Percentiles rank a stretch among this genome's conserved stretches.
phyloP scores from a whole-genome alignment of 441 rosid genomes.

The Populus hybrid region DNA sequence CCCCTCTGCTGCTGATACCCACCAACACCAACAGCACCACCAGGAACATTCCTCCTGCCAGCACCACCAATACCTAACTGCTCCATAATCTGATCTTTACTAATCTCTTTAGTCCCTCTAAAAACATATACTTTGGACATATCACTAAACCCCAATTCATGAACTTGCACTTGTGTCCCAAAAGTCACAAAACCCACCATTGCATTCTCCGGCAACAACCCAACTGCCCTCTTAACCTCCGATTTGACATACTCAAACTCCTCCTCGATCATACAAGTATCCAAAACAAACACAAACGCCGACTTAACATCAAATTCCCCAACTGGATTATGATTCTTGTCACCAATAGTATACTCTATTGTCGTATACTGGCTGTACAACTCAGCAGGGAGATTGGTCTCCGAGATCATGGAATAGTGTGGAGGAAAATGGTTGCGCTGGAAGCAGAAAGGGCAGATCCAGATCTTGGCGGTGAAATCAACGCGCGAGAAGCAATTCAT shows the following conservation, averaged over 20 bases:
- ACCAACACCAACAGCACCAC: slow-evolving; percentile 18
- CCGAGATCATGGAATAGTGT: slow-evolving; percentile 78
- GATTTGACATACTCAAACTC: slow-evolving; percentile 68
- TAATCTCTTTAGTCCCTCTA: slow-evolving; percentile 67
- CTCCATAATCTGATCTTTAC: slow-evolving; percentile 76
- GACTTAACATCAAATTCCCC: slow-evolving; percentile 23
- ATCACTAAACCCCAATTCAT: slow-evolving; percentile 80
- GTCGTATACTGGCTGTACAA: slow-evolving; percentile 85
- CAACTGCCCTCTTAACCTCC: slow-evolving; percentile 68
- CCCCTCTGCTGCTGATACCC: slow-evolving; percentile 47
- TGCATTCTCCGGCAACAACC: slow-evolving; percentile 57
- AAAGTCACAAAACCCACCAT: slow-evolving; percentile 42
- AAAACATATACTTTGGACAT: slow-evolving; percentile 83
- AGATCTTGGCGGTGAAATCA: slow-evolving; percentile 86
- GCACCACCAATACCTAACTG: slow-evolving; percentile 62
- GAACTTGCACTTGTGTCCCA: slow-evolving; percentile 81
- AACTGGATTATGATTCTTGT: slow-evolving; percentile 23
- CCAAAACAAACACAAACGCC: slow-evolving; percentile 77
- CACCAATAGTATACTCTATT: slow-evolving; percentile 62
- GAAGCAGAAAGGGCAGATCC: slow-evolving; percentile 96
- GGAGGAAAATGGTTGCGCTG: slow-evolving; percentile 81
- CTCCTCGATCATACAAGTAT: slow-evolving; percentile 96
- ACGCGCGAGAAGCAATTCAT: slow-evolving; percentile 76
- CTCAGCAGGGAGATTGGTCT: slow-evolving; percentile 79
- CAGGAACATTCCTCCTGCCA: slow-evolving; percentile 42